Base-by-base conservation (phyloP, 1,284 basidiomycete genomes). In the Porodaedalea pini region DNA sequence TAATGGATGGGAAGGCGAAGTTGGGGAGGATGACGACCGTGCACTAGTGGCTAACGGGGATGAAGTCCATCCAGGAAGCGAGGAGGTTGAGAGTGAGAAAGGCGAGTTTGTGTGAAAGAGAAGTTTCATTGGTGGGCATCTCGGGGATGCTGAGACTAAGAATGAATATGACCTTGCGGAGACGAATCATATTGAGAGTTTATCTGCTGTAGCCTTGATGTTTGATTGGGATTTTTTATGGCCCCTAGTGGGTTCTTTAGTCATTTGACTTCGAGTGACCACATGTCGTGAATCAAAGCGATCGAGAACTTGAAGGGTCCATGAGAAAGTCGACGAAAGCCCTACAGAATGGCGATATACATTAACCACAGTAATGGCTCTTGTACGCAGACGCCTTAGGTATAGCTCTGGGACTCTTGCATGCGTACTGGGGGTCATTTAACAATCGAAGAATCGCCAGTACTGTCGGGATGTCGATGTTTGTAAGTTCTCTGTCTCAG, bases 1-100 rank as follows among this genome's bases (percentile, higher is more conserved):
- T 5, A 81, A 86, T 64, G 86, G 85, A 3, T 89, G 86, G 86
- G 69, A 79, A 58, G 85, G 85, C 19, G 71, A 78, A 49, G 74
- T 88, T 17, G 85, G 86, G 15, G 83, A 86, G 58, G 80, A 77
- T 51, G 74, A 76, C 45, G 75, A 75, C 45, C 71, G 70, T 34
- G 69, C 68, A 19, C 40, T 74, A 34, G 65, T 76, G 37, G 58
- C 62, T 29, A 63, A 64, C 37, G 62, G 27, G 29, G 45, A 39
- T 13, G 54, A 53, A 23, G 39, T 10, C 15, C n/a, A 13, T 44
- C 19, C 6, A 27, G 50, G 44, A 31, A 57, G 29, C 50, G 57
- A 58, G 11, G 56, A 57, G 47, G 27, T 15, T 21, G 34, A 2
- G 19, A 55, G 36, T 47, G 58, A 60, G 43, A 59, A 62, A 48